Evolutionary conservation across 257 asterid genomes (phyloP), one percentile per base, ranked within the genome.

Genomic region (Plectranthus barbatus): DNA sequence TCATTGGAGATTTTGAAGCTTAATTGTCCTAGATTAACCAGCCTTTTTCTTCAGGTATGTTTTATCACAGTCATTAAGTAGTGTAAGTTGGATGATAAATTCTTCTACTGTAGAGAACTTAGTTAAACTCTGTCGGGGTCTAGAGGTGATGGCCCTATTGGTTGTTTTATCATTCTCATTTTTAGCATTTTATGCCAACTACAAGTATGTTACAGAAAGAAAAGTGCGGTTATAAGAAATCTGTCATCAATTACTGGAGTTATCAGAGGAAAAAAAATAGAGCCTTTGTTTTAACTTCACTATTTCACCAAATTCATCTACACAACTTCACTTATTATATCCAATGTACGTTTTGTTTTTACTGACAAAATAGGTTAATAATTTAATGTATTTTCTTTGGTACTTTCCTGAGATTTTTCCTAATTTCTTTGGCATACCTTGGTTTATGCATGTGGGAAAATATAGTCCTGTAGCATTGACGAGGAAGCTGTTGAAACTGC

Each of bases 31-130:
- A 83, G 85, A 76, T 76, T 93, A 75, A 77, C 87, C 67, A 90
- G 90, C 77, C 99, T 93, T 76, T 93, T 85, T 75, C 99, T 93
- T 71, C 97, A 90, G 99, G 99, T 93, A 74, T 68, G 40, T 40
- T 53, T 65, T 26, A 26, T 33, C 13, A 24, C 36, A 5, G 64
- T 9, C 20, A 5, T 26, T 10, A 31, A 51, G 9, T 51, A 40
- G 69, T 72, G 45, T 55, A 48, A 5, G 51, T 52, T 20, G 14
- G n/a, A 56, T 18, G 21, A 13, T 34, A 33, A 47, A 14, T 61
- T 5, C 19, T 60, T 40, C 5, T 47, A 39, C 18, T 50, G 1
- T 64, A 21, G 40, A 18, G 19, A 48, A 50, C 29, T 34, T 48
- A 36, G 14, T 1, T 5, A 8, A 33, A 36, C 48, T 51, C n/a